phyloP scores from a whole-genome alignment of 2,329 filamentous ascomycete species.

The Paracoccidioides lutzii region DNA sequence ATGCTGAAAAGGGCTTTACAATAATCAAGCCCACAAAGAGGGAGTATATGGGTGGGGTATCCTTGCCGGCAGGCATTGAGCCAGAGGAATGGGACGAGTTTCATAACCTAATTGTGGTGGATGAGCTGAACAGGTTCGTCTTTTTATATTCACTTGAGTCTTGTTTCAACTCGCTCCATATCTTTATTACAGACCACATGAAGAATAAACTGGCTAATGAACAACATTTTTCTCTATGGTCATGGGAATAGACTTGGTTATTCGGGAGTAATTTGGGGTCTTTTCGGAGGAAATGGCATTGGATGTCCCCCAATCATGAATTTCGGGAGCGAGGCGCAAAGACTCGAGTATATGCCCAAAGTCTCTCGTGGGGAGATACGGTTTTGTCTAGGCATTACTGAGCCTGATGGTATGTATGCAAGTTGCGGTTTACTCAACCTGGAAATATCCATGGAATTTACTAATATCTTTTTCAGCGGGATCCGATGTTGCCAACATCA shows the following conservation, averaged over 20 bases:
- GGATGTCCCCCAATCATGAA: constrained; percentile 52
- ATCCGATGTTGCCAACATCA: constrained; percentile 52
- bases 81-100: constrained; percentile 43
- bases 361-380: constrained; percentile 46
- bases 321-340: constrained; percentile 49
- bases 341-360: constrained; percentile 44
- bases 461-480: constrained; percentile 33
- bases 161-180: not conserved
- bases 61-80: constrained; percentile 35
- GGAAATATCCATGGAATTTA: not conserved
- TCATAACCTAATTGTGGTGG: constrained; percentile 42
- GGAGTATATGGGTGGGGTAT: constrained; percentile 28
- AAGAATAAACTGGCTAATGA: not conserved
- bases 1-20: constrained; percentile 29
- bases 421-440: not conserved
- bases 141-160: not conserved
- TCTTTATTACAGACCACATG: not conserved
- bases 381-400: constrained; percentile 54
- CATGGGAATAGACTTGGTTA: constrained; percentile 37
- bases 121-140: constrained; percentile 33
- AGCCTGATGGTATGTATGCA: constrained; percentile 40
- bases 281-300: constrained; percentile 49
- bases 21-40: constrained; percentile 26
- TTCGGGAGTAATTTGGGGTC: constrained; percentile 44
- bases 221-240: not conserved